Conservation (phyloP, 345 rosid species). For the Crucihimalaya himalaica region DNA sequence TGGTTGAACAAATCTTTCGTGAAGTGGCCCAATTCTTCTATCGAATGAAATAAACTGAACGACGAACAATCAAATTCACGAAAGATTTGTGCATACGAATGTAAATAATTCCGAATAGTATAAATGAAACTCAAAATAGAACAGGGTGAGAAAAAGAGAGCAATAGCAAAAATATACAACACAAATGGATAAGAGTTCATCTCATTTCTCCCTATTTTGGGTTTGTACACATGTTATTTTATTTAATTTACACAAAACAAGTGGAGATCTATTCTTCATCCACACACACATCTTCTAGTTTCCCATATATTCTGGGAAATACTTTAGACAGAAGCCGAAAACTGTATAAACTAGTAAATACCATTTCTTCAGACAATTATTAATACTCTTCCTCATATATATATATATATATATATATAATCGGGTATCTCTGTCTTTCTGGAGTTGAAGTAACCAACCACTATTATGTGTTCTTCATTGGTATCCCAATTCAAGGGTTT, state of each 20-base stretch:
- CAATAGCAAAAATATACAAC: not conserved
- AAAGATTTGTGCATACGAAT: not conserved
- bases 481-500: conserved; percentile 40
- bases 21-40: not conserved
- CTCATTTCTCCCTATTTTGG: not conserved
- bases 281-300: not conserved
- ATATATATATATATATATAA: not conserved
- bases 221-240: conserved; percentile 5
- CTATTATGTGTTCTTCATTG: not conserved
- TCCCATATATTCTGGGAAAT: not conserved
- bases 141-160: not conserved
- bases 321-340: not conserved
- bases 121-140: not conserved
- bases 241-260: conserved; percentile 3
- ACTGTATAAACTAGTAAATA: not conserved
- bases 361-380: conserved; percentile 8
- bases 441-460: conserved; percentile 12
- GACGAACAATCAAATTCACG: not conserved
- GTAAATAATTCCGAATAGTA: not conserved
- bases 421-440: not conserved
- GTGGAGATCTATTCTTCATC: conserved; percentile 11
- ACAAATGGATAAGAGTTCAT: conserved; percentile 2
- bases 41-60: not conserved
- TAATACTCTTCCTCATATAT: conserved; percentile 1
- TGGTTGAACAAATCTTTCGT: not conserved